Percentiles rank a stretch among this genome's conserved stretches.
Conservation (phyloP, 495 filamentous ascomycete genomes). For the Neurospora intermedia region DNA sequence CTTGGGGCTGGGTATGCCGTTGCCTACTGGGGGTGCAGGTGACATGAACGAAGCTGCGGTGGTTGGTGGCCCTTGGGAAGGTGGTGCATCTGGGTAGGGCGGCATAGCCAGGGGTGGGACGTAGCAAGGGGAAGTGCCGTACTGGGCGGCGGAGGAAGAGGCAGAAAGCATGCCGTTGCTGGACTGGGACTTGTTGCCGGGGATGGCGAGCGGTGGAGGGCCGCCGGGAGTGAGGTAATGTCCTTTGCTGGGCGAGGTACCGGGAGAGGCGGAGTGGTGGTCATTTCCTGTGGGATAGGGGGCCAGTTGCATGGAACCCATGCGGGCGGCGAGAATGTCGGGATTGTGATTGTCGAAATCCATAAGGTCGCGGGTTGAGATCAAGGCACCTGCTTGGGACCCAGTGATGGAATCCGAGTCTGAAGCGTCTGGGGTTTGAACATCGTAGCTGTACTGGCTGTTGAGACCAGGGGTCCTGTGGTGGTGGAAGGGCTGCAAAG, state of each 20-base stretch:
- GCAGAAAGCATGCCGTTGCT: slow-evolving; percentile 6
- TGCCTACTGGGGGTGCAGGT: slow-evolving; percentile 9
- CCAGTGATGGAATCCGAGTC: slow-evolving; percentile 12
- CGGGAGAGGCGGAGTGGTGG: slow-evolving; percentile 19
- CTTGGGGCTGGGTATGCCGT: slow-evolving; percentile 1
- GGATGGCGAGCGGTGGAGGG: slow-evolving; percentile 13
- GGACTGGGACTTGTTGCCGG: slow-evolving; percentile 4
- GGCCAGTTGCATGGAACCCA: slow-evolving; percentile 22
- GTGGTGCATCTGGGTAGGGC: slow-evolving; percentile 13
- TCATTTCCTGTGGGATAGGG: slow-evolving; percentile 10
- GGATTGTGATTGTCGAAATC: slow-evolving; percentile 24
- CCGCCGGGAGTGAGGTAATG: slow-evolving; percentile 13
- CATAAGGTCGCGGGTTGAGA: slow-evolving; percentile 36
- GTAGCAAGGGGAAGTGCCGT: slow-evolving; percentile 19
- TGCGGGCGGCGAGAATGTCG: slow-evolving; percentile 19
- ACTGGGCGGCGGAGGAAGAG: slow-evolving; percentile 1
- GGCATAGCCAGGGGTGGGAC: slow-evolving; percentile 12
- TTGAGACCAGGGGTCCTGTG: slow-evolving; percentile 9
- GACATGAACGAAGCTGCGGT: slow-evolving; percentile 7
- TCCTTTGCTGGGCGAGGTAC: slow-evolving; percentile 19
- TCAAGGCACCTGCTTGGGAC: slow-evolving; percentile 22
- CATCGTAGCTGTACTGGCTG: slow-evolving; percentile 24
- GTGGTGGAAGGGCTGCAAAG: slow-evolving; percentile 8
- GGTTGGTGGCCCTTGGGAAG: slow-evolving; percentile 10
- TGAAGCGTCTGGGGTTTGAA: slow-evolving; percentile 20